Base-by-base conservation (phyloP, 2,329 filamentous ascomycete genomes). In the Tolypocladium cylindrosporum region DNA sequence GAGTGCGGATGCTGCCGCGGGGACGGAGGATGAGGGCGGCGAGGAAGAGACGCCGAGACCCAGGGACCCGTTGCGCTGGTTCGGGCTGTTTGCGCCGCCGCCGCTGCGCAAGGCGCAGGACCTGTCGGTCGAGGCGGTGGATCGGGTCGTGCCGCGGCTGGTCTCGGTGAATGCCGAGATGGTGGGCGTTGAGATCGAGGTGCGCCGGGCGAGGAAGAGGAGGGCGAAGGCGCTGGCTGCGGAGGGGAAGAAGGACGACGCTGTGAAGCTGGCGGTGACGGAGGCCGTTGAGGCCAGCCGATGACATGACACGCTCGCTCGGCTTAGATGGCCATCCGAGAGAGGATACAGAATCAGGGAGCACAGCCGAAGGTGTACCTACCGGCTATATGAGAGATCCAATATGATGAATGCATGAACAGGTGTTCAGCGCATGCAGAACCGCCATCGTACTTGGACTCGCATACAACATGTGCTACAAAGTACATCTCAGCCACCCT, bases 121-220 rank as follows among this genome's bases (percentile, higher is more conserved):
- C 0, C 76, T 80, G 19, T 85, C 88, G 55, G 66, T 82, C 31
- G 66, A 75, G 42, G 78, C 78, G 0, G 77, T 90, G 4, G 80
- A 85, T 57, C 71, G 77, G 0, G 69, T 86, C 4, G 70, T 91
- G 2, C 80, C 84, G 1, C 72, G 72, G 43, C 73, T 91, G 10
- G 78, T 78, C 8, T 79, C 78, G 1, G 70, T 89, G n/a, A 76
- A 78, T 41, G 76, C 77, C 36, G 79, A 84, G 65, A 84, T 93
- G 80, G 75, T 77, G 16, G 72, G 73, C n/a, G 68, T 89, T 6
- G 88, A 91, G 73, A 83, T 86, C 55, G 81, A 88, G 63, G 84
- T 93, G 57, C 78, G 87, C 42, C 75, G 87, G 58, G 81, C 79
- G 41, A 74, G 78, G 58, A 85, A 85, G 73, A 78, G 69, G 71